Conservation (phyloP, 345 rosid genomes). For the Conringia planisiliqua region DNA sequence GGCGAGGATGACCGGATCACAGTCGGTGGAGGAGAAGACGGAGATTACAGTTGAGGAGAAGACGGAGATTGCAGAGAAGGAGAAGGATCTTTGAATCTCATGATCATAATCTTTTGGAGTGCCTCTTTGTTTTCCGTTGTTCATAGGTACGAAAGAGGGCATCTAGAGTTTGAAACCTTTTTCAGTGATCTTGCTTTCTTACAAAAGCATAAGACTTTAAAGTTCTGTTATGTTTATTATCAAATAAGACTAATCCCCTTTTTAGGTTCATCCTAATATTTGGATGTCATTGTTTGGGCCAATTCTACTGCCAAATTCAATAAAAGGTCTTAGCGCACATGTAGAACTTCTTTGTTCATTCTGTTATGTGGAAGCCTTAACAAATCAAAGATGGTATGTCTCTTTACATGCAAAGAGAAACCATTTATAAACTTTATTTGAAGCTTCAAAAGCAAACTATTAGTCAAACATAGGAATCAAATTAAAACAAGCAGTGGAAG, state of each 20-base stretch:
- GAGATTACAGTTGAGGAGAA: constrained; percentile 26
- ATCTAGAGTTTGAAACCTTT: constrained; percentile 3
- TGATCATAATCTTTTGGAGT: background rate
- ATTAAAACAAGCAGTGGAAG: no score
- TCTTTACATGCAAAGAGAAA: background rate
- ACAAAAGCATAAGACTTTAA: background rate
- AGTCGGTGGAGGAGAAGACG: constrained; percentile 45
- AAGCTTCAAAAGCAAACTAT: background rate
- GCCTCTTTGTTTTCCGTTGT: constrained; percentile 1
- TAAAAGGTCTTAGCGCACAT: background rate
- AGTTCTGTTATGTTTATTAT: constrained; percentile 14
- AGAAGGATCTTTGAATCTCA: constrained; percentile 23
- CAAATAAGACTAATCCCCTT: background rate
- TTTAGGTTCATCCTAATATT: constrained; percentile 1
- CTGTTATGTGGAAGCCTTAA: no score
- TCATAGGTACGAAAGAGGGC: constrained; percentile 17
- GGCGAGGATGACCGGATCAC: constrained; percentile 95
- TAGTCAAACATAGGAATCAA: background rate
- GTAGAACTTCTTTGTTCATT: background rate
- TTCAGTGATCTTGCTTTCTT: background rate
- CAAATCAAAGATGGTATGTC: background rate
- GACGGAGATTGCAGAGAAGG: constrained; percentile 19
- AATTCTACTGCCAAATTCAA: background rate
- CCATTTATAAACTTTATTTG: background rate
- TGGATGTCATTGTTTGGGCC: constrained; percentile 7